These are phyloP conservation scores for Dentipellis sp. DNA, from an alignment of 768 basidiomycete genomes.

Conservation along the genomic window DNA sequence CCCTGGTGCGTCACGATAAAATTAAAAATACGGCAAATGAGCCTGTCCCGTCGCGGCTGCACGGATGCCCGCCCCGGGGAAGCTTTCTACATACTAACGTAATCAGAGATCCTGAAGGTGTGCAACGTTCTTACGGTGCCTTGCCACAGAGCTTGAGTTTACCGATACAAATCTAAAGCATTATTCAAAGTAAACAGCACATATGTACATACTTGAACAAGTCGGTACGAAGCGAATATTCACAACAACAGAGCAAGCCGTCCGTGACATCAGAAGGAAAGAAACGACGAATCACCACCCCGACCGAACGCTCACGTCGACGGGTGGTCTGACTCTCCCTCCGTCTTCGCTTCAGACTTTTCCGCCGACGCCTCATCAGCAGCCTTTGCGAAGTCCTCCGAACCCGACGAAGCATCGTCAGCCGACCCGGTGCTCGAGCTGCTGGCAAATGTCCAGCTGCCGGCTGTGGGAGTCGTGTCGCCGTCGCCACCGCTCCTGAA, in stretches of 20 bases:
- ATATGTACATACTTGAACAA: neutral
- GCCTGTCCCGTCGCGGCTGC: neutral
- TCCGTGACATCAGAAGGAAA: neutral
- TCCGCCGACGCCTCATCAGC: neutral
- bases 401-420: slow-evolving; percentile 7
- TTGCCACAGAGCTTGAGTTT: neutral
- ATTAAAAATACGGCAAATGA: neutral
- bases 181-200: neutral
- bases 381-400: slow-evolving; percentile 5
- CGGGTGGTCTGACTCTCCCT: neutral
- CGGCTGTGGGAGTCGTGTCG: slow-evolving; percentile 53
- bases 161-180: neutral
- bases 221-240: no score
- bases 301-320: neutral
- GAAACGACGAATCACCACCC: neutral
- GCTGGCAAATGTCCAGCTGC: slow-evolving; percentile 64
- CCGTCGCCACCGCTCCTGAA: slow-evolving; percentile 51
- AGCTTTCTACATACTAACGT: neutral
- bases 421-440: slow-evolving; percentile 15
- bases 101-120: neutral
- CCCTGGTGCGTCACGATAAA: neutral
- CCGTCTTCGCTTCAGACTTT: neutral
- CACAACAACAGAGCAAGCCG: no score
- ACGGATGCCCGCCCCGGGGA: neutral
- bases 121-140: neutral